These are phyloP conservation scores for Hysterium pulicare DNA, from an alignment of 2,329 filamentous ascomycete genomes.

Conservation along the genomic window DNA sequence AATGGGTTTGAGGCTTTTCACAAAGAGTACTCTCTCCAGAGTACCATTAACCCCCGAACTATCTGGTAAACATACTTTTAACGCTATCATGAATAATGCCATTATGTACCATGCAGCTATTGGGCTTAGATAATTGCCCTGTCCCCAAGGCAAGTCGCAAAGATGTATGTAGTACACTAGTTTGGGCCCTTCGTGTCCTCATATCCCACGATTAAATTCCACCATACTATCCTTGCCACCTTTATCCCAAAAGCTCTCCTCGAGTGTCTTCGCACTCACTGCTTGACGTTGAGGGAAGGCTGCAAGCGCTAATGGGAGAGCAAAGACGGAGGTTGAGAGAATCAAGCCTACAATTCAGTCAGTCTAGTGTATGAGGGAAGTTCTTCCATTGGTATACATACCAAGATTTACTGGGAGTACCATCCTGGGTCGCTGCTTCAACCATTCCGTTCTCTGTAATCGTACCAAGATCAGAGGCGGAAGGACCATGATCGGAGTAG, in stretches of 20 bases:
- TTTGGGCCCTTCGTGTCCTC: neutral
- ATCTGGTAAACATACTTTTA: no score
- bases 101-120: no score
- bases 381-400: conserved; percentile 43
- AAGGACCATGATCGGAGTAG: conserved; percentile 94
- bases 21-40: no score
- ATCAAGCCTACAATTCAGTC: conserved; percentile 58
- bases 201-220: conserved; percentile 97
- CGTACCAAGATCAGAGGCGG: conserved; percentile 82
- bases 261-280: conserved; percentile 70
- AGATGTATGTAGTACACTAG: no score
- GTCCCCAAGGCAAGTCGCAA: no score
- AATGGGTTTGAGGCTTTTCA: no score
- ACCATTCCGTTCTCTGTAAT: conserved; percentile 79
- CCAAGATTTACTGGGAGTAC: conserved; percentile 81
- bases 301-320: conserved; percentile 82
- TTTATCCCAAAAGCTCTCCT: conserved; percentile 79
- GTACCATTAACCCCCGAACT: no score
- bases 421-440: conserved; percentile 71
- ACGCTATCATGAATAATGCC: no score
- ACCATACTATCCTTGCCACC: conserved; percentile 79
- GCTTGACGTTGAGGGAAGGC: conserved; percentile 90
- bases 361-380: no score
- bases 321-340: conserved; percentile 79
- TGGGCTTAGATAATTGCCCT: no score